Evolutionary conservation across 345 rosid species (phyloP).

Genomic region (Eucalyptus cloeziana): DNA sequence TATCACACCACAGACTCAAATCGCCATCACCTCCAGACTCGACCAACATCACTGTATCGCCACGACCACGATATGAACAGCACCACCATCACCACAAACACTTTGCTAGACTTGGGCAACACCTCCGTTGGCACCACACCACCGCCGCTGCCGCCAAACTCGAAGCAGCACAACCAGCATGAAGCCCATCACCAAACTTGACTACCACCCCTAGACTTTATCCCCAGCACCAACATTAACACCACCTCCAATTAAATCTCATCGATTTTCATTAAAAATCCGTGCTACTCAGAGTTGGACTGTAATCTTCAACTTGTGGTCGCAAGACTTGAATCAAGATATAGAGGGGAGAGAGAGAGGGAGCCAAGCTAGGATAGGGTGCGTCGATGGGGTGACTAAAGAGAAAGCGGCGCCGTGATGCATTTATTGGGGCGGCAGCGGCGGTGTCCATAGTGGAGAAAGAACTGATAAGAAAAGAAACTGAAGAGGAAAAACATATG

Average conservation of each 20-base stretch:
- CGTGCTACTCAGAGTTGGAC: background rate
- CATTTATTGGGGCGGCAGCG: background rate
- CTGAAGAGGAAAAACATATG: background rate
- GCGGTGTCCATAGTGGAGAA: background rate
- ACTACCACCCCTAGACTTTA: background rate
- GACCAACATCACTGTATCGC: background rate
- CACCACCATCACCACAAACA: background rate
- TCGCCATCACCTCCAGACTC: background rate
- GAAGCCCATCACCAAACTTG: too few species aligned
- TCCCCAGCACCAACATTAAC: background rate
- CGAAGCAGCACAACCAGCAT: too few species aligned
- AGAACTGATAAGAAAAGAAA: background rate
- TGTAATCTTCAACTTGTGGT: background rate
- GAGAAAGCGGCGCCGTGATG: background rate
- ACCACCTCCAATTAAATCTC: background rate
- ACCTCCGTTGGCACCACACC: background rate
- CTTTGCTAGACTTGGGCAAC: background rate
- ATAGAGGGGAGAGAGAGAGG: too few species aligned
- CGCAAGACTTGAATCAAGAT: too few species aligned
- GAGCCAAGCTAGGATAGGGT: too few species aligned
- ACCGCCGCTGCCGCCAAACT: too few species aligned
- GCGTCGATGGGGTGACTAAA: too few species aligned
- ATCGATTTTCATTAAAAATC: background rate
- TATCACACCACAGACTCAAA: background rate
- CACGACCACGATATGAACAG: background rate